Evolutionary conservation across 2,329 filamentous ascomycete genomes (phyloP), one percentile per base, ranked within the genome.

Genomic region (Xylariales sp.): DNA sequence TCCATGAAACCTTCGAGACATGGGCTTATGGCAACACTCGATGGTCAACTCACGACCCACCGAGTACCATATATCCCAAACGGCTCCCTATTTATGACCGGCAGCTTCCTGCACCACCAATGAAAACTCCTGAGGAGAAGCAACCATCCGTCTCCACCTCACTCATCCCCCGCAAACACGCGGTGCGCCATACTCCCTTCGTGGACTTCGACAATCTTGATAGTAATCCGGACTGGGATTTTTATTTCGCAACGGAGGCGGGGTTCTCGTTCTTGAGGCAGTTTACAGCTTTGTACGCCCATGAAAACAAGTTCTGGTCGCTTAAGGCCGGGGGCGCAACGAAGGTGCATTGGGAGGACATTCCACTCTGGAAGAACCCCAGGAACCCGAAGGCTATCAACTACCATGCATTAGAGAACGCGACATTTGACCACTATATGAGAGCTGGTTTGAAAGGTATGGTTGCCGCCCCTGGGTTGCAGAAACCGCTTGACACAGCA

Each of bases 401-500:
- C 31, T 57, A 66, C 42, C 59, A 57, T 5, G 38, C 48, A 18
- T 32, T 50, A 4, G 69, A 72, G 40, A 64, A 64, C 42, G 22
- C 48, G 1, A 38, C 46, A 7, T 74, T 63, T 49, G 57, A 61
- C 25, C 38, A 47, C 2, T 68, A 60, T 43, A 56, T 65, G 22
- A 16, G 31, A 7, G 43, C 43, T 3, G 57, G 51, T 4, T 46
- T 58, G 15, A 31, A 41, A 25, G 40, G 40, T 9, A 58, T 57
- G 12, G 43, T 14, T 15, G 7, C 14, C n/a, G n/a, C n/a, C n/a
- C n/a, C n/a, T n/a, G n/a, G n/a, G n/a, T n/a, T n/a, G n/a, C n/a
- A n/a, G n/a, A n/a, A n/a, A n/a, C n/a, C n/a, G n/a, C 9, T 9
- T 14, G 8, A 8, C 7, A 14, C 29, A 15, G 29, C 29, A 15